phyloP scores from a whole-genome alignment of 306 rosid genomes.

The apple (Malus domestica) region ASM211411v1 NC_041801.1:14552001-14552500 shows the following conservation, averaged over 20 bases:
- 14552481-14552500: background rate
- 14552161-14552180: background rate
- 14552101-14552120: background rate
- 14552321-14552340: background rate
- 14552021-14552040: too few species aligned
- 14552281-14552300: background rate
- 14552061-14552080: too few species aligned
- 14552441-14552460: background rate
- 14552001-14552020: too few species aligned
- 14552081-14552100: background rate
- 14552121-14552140: background rate
- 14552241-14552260: background rate
- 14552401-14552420: background rate
- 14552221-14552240: background rate
- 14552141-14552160: background rate
- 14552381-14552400: background rate
- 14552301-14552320: background rate
- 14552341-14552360: background rate
- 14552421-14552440: background rate
- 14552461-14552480: background rate
- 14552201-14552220: background rate
- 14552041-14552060: too few species aligned
- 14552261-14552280: background rate
- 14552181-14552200: background rate
- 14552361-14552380: background rate